Evolutionary conservation across 208 protist species (phyloP).

Genomic region (Eutreptiella sp.): DNA sequence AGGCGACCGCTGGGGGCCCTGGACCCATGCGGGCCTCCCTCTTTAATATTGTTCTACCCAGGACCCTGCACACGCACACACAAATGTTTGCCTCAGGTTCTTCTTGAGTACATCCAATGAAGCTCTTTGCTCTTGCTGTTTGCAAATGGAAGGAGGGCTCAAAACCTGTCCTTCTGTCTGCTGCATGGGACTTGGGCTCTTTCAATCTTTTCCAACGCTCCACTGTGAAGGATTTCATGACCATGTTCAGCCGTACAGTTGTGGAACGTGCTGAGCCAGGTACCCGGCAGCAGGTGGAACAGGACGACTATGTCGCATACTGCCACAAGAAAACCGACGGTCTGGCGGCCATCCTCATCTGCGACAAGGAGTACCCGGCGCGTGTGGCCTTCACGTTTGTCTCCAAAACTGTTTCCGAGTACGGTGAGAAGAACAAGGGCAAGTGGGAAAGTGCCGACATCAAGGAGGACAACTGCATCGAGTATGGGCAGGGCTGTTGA

Average conservation of each 20-base stretch:
- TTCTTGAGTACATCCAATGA: no score
- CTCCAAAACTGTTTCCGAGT: not conserved
- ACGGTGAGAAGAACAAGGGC: not conserved
- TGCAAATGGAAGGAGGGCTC: no score
- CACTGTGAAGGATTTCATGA: not conserved
- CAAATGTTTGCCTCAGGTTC: no score
- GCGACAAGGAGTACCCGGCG: constrained; percentile 17
- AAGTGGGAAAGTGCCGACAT: no score
- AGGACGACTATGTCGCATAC: constrained; percentile 11
- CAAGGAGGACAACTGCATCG: no score
- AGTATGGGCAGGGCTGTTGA: no score
- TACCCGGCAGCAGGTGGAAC: constrained; percentile 7
- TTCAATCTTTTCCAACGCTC: constrained; percentile 1
- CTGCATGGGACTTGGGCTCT: not conserved
- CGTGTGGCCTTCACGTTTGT: constrained; percentile 19
- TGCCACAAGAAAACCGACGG: constrained; percentile 3
- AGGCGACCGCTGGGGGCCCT: no score
- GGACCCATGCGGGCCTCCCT: no score
- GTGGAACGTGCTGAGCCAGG: not conserved
- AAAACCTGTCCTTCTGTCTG: not conserved
- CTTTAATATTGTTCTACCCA: no score
- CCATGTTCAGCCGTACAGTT: constrained; percentile 8
- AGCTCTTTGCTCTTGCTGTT: no score
- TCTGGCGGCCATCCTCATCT: not conserved
- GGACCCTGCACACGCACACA: no score